Evolutionary conservation across 2,329 filamentous ascomycete species (phyloP).

Genomic region (Botrytis squamosa): DNA sequence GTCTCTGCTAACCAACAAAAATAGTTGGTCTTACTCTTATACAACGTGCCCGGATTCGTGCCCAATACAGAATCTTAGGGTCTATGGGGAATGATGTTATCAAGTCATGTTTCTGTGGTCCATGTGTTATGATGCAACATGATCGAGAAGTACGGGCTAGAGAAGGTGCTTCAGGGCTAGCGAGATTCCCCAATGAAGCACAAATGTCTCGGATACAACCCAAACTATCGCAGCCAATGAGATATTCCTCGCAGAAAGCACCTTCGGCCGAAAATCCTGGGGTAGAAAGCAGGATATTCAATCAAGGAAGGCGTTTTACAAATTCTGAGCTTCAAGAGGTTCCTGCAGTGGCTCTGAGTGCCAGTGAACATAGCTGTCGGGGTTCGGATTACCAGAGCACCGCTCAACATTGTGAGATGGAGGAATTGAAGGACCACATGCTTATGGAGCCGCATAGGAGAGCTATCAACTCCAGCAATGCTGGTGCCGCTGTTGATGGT

Average conservation of each 20-base stretch:
- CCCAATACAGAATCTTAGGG: conserved; percentile 45
- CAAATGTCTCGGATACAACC: conserved; percentile 9
- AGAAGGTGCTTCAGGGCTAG: conserved; percentile 39
- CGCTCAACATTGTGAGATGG: background rate
- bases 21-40: conserved; percentile 19
- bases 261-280: conserved; percentile 10
- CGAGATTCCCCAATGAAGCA: conserved; percentile 6
- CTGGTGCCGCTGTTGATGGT: background rate
- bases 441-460: background rate
- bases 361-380: background rate
- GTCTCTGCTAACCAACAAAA: background rate
- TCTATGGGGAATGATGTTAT: conserved; percentile 40
- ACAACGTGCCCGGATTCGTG: conserved; percentile 41
- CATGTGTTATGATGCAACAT: conserved; percentile 45
- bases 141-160: conserved; percentile 46
- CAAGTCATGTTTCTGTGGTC: conserved; percentile 43
- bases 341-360: conserved; percentile 2
- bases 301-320: conserved; percentile 12
- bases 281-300: conserved; percentile 8
- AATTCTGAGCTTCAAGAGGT: conserved; percentile 3
- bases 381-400: background rate
- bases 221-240: conserved; percentile 29
- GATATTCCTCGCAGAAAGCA: conserved; percentile 25
- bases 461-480: background rate
- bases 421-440: background rate